These are phyloP conservation scores for Septoria petroselini DNA, from an alignment of 2,329 filamentous ascomycete species.

Conservation along the genomic window DNA sequence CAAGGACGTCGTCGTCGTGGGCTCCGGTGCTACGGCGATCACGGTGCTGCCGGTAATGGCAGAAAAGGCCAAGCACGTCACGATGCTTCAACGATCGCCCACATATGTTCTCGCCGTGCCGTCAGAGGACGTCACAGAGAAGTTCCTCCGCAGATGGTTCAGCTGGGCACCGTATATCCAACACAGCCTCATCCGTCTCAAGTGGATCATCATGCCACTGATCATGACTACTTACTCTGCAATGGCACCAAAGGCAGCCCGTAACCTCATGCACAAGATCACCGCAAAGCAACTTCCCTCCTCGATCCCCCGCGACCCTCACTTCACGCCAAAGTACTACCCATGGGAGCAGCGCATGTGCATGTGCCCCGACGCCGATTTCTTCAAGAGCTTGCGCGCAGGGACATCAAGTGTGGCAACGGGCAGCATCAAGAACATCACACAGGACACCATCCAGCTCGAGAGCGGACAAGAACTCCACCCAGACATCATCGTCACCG, in stretches of 20 bases:
- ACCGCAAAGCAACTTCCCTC: constrained; percentile 48
- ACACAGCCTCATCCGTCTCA: constrained; percentile 36
- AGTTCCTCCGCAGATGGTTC: constrained; percentile 25
- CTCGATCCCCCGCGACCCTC: constrained; percentile 40
- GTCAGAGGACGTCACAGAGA: constrained; percentile 31
- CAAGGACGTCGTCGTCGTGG: constrained; percentile 70
- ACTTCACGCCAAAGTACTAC: constrained; percentile 49
- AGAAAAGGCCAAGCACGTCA: constrained; percentile 63
- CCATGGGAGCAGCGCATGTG: constrained; percentile 72
- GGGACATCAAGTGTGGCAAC: constrained; percentile 56
- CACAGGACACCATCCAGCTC: constrained; percentile 49
- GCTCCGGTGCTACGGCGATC: constrained; percentile 74
- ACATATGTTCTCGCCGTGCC: constrained; percentile 50
- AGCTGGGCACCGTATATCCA: constrained; percentile 29
- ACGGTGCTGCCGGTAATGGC: constrained; percentile 71
- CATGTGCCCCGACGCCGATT: constrained; percentile 60
- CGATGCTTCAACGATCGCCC: constrained; percentile 78
- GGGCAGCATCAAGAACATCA: constrained; percentile 53
- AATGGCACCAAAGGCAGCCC: constrained; percentile 34
- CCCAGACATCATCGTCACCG: constrained; percentile 63
- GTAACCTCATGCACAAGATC: constrained; percentile 43
- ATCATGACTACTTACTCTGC: constrained; percentile 37
- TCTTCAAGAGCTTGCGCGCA: constrained; percentile 52
- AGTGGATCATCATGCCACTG: constrained; percentile 39
- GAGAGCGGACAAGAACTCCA: constrained; percentile 44